Evolutionary conservation across 202 grass and related monocot species (phyloP).

Genomic region (Carex sylvatica): DNA sequence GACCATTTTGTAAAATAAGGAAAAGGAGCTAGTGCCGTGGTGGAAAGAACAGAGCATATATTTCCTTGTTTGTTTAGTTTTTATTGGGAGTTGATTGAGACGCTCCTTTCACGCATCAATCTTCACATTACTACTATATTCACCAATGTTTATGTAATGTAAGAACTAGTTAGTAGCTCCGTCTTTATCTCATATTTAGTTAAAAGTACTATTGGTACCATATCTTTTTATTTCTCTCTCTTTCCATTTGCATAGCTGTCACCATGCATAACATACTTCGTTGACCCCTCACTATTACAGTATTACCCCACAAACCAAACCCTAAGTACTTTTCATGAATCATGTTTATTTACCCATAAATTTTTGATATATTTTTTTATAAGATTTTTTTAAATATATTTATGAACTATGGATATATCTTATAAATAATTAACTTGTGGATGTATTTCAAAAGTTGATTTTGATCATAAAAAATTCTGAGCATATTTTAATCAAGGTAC

Average conservation of each 20-base stretch:
- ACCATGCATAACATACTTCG: not conserved
- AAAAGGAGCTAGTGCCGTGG: not conserved
- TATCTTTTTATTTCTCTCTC: slow-evolving; percentile 4
- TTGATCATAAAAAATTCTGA: not conserved
- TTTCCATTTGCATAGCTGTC: slow-evolving; percentile 16
- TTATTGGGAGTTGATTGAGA: slow-evolving; percentile 4
- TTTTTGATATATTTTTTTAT: not conserved
- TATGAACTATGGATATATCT: not conserved
- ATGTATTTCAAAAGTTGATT: not conserved
- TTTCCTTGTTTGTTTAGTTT: not conserved
- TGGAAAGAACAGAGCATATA: not conserved
- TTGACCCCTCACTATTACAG: not conserved
- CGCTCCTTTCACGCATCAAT: not conserved
- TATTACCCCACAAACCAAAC: not conserved
- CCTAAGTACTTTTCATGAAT: not conserved
- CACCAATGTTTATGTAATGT: not conserved
- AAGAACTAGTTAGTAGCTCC: not conserved
- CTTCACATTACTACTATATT: not conserved
- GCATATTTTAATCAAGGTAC: not conserved
- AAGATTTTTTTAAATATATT: not conserved
- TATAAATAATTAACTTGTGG: not conserved
- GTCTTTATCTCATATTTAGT: not conserved
- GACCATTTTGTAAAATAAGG: not conserved
- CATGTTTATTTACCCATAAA: not conserved
- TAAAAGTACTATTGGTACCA: not conserved